Evolutionary conservation across 75 land plant species (phyloP), one percentile per base, ranked within the genome.

Genomic region (Azolla pinnata): DNA sequence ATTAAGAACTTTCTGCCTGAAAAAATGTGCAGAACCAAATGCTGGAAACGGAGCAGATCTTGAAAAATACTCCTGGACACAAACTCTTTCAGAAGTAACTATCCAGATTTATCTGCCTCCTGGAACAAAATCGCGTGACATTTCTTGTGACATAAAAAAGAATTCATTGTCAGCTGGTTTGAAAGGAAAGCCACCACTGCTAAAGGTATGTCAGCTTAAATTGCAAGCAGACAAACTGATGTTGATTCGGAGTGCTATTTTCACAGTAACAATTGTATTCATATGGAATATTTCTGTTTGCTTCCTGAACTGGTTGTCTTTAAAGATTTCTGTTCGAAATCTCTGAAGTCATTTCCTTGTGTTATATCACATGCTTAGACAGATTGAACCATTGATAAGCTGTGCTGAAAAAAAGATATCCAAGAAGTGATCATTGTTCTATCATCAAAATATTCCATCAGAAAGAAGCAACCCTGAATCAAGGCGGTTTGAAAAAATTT

Each of bases 61-160:
- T 18, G 97, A 84, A 34, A 87, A 83, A 12, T 87, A 90, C 46
- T 81, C 88, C 0, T 90, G 93, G 97, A 75, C 77, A 5, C 97
- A 87, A 55, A 77, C 81, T 18, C 62, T 90, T 31, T 70, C 83
- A 51, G 97, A 90, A 73, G 71, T 82, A 16, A 79, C 69, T 49
- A 67, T 90, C 17, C 83, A 47, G 18, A 77, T 90, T 16, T 81
- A 84, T 16, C 66, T 90, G 10, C 85, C 92, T 27, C 56, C 34
- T 27, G 97, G 92, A 54, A 90, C 88, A 0, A 84, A 73, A 26
- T 72, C 83, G 17, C 73, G 86, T 65, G 72, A 53, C 44, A 71
- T 90, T 31, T 47, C 30, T 7, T 90, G 97, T 71, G 97, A 84
- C 18, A 90, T 90, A 52, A 90, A 90, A 79, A 90, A 80, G 56